Evolutionary conservation across 164 flowering plant species (phyloP).

Genomic region (Nymphaea thermarum): DNA sequence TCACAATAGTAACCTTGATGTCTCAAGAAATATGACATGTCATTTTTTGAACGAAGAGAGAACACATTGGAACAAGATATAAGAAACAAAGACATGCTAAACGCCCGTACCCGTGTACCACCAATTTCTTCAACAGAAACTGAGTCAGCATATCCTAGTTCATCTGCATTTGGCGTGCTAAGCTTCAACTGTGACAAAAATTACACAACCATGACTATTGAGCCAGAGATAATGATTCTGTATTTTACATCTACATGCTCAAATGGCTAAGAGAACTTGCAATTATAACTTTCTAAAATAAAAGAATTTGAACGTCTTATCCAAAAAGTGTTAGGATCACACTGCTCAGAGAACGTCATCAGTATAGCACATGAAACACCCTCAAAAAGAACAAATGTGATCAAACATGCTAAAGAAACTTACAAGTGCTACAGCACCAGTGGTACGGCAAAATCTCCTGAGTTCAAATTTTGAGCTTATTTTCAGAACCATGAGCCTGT

Average conservation of each 20-base stretch:
- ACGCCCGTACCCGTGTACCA: constrained; percentile 53
- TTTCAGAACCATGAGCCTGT: constrained; percentile 91
- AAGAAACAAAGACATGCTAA: background rate
- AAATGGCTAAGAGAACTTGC: no score
- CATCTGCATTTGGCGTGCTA: constrained; percentile 73
- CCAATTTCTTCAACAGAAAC: constrained; percentile 95
- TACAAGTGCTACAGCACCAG: constrained; percentile 81
- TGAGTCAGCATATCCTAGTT: constrained; percentile 82
- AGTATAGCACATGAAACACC: background rate
- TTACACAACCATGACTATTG: no score
- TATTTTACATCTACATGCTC: no score
- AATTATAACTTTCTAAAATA: no score
- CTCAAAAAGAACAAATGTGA: background rate
- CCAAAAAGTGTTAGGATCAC: no score
- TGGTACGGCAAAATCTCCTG: constrained; percentile 88
- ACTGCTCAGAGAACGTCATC: no score
- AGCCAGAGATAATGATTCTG: no score
- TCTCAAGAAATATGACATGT: background rate
- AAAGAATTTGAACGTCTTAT: no score
- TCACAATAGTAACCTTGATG: constrained; percentile 71
- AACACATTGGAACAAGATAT: no score
- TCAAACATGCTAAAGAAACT: constrained; percentile 9
- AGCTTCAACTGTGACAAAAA: constrained; percentile 66
- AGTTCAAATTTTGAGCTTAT: constrained; percentile 94
- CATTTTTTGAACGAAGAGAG: background rate